These are phyloP conservation scores for Pachysolen tannophilus DNA, from an alignment of 805 yeast genomes.

Conservation along the genomic window DNA sequence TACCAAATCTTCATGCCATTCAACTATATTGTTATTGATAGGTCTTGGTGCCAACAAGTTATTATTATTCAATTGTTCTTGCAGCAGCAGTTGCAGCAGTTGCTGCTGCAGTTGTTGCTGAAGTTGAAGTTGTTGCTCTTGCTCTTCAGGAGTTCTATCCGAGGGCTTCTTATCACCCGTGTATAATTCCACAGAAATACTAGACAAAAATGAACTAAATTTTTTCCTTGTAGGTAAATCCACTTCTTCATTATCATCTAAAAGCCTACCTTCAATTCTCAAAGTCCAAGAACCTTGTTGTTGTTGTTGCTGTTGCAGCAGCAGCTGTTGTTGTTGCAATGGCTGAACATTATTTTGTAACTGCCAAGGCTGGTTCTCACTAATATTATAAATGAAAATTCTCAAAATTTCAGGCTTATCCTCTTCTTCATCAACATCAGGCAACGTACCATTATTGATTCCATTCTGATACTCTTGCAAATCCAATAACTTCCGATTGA, in stretches of 20 bases:
- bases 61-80: too few relatives aligned
- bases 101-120: too few relatives aligned
- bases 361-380: slow-evolving; percentile 91
- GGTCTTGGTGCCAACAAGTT: slow-evolving; percentile 19
- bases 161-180: slow-evolving; percentile 16
- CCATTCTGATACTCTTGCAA: slow-evolving; percentile 60
- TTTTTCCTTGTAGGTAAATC: slow-evolving; percentile 45
- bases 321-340: slow-evolving; percentile 11
- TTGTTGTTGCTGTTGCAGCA: slow-evolving; percentile 3
- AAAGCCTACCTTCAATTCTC: slow-evolving; percentile 77
- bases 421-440: slow-evolving; percentile 31
- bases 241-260: slow-evolving; percentile 41
- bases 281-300: slow-evolving; percentile 69
- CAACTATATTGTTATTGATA: slow-evolving; percentile 46
- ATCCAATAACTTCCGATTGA: slow-evolving; percentile 78
- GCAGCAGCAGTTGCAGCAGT: too few relatives aligned
- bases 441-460: slow-evolving; percentile 33
- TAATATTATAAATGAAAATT: slow-evolving; percentile 72
- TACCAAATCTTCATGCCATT: slow-evolving; percentile 75
- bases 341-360: slow-evolving; percentile 10
- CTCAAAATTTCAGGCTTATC: slow-evolving; percentile 58
- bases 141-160: slow-evolving; percentile 14
- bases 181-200: slow-evolving; percentile 71
- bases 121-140: slow-evolving; percentile 11
- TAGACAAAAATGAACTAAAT: slow-evolving; percentile 75